Conservation (phyloP, 352 stramenopile genomes). For the Phytophthora parvispora region DNA sequence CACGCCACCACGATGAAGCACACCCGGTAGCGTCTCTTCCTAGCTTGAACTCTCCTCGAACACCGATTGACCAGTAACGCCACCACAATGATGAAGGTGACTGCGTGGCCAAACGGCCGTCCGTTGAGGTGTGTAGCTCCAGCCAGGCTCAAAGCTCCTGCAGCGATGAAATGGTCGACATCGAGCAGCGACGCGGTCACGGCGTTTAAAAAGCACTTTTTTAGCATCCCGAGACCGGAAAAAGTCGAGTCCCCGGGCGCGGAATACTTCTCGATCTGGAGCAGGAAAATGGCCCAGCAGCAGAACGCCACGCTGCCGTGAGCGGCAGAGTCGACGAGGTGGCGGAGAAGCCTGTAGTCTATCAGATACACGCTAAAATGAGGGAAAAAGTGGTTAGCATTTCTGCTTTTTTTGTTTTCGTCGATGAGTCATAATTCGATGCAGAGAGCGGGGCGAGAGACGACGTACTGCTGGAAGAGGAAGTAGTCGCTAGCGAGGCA, state of each 20-base stretch:
- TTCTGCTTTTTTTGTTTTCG: constrained; percentile 8
- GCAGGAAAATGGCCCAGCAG: constrained; percentile 72
- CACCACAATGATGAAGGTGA: constrained; percentile 73
- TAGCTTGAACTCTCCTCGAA: constrained; percentile 25
- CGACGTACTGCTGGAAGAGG: constrained; percentile 63
- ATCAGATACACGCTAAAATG: constrained; percentile 33
- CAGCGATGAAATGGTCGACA: constrained; percentile 81
- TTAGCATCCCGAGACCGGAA: constrained; percentile 30
- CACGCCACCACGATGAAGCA: constrained; percentile 68
- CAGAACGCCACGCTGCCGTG: constrained; percentile 67
- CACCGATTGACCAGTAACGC: constrained; percentile 47
- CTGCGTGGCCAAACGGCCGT: constrained; percentile 73
- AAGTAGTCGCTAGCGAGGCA: constrained; percentile 67
- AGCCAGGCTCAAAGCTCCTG: constrained; percentile 58
- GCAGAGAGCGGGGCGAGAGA: neutral
- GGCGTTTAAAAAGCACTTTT: constrained; percentile 51
- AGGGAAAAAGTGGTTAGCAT: neutral
- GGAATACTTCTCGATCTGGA: constrained; percentile 33
- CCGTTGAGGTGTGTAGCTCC: constrained; percentile 67
- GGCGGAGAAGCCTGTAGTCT: constrained; percentile 54
- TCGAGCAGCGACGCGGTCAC: constrained; percentile 63
- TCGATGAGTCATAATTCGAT: neutral
- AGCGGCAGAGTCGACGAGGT: constrained; percentile 71
- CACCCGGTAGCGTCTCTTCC: constrained; percentile 40
- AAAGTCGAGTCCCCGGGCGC: constrained; percentile 7